phyloP scores from a whole-genome alignment of 2,329 filamentous ascomycete species.

The Fusarium sp. region DNA sequence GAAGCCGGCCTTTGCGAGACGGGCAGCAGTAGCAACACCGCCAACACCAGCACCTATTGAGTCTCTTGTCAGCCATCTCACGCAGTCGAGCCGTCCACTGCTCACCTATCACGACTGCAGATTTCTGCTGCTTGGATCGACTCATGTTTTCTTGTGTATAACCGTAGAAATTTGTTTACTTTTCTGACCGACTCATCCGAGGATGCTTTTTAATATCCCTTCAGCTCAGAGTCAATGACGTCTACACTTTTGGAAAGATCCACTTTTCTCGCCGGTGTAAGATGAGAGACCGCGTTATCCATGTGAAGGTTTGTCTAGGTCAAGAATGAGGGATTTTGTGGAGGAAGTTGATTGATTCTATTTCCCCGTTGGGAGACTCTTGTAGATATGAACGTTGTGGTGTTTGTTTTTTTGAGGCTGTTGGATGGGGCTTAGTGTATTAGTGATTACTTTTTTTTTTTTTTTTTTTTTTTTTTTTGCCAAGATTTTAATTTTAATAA shows the following conservation, averaged over 20 bases:
- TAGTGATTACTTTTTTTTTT: too few species aligned
- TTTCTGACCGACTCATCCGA: neutral
- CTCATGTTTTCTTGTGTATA: conserved; percentile 16
- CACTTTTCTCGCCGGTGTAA: conserved; percentile 17
- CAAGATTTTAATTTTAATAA: too few species aligned
- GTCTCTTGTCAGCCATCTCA: neutral
- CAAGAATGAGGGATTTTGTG: conserved; percentile 7
- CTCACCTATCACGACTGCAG: conserved; percentile 45
- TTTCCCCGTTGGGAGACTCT: too few species aligned
- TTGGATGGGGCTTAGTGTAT: too few species aligned
- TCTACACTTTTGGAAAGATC: conserved; percentile 21
- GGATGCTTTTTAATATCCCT: conserved; percentile 16
- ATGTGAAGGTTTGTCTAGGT: conserved; percentile 14
- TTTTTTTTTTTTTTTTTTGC: too few species aligned
- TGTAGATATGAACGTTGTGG: too few species aligned
- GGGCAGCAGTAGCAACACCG: conserved; percentile 75
- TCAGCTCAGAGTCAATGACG: conserved; percentile 34
- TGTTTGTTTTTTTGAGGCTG: conserved; percentile 4
- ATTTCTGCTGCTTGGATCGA: conserved; percentile 35
- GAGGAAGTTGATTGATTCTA: neutral
- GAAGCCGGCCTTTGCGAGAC: conserved; percentile 75
- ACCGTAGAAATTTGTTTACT: neutral
- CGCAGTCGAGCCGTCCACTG: neutral
- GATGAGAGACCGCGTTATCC: conserved; percentile 12
- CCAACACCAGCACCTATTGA: conserved; percentile 71